Percentiles rank a stretch among this genome's conserved stretches.
These are phyloP conservation scores for Aspergillus sp. DNA, from an alignment of 2,329 filamentous ascomycete species.

Conservation along the genomic window DNA sequence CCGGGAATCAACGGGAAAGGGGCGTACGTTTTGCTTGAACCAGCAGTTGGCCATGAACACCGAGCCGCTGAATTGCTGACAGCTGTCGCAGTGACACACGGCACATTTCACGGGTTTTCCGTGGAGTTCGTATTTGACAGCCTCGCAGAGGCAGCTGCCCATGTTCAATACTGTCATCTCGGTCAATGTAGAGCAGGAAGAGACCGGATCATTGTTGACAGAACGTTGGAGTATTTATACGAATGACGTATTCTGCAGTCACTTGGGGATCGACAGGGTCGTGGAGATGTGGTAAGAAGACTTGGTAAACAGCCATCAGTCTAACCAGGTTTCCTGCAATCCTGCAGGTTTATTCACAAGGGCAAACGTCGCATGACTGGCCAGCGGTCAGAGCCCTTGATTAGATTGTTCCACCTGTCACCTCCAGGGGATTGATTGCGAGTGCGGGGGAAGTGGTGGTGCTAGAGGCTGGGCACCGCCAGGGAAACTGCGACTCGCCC, in stretches of 20 bases:
- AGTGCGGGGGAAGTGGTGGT: background rate
- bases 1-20: background rate
- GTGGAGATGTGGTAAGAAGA: background rate
- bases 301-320: no score
- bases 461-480: background rate
- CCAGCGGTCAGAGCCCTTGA: background rate
- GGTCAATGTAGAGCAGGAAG: background rate
- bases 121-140: slow-evolving; percentile 26
- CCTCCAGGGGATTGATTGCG: background rate
- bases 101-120: slow-evolving; percentile 19
- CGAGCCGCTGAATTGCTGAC: slow-evolving; percentile 29
- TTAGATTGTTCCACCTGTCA: background rate
- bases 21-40: background rate
- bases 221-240: background rate
- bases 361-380: background rate
- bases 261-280: background rate
- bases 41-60: slow-evolving; percentile 28
- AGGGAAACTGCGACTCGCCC: background rate
- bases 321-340: background rate
- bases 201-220: background rate
- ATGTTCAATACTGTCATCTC: background rate
- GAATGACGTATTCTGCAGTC: background rate
- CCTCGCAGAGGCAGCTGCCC: slow-evolving; percentile 30
- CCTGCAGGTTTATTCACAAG: background rate
- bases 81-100: slow-evolving; percentile 31